Conservation (phyloP, 73 alveolate species). For the Tetrahymena malaccensis region DNA sequence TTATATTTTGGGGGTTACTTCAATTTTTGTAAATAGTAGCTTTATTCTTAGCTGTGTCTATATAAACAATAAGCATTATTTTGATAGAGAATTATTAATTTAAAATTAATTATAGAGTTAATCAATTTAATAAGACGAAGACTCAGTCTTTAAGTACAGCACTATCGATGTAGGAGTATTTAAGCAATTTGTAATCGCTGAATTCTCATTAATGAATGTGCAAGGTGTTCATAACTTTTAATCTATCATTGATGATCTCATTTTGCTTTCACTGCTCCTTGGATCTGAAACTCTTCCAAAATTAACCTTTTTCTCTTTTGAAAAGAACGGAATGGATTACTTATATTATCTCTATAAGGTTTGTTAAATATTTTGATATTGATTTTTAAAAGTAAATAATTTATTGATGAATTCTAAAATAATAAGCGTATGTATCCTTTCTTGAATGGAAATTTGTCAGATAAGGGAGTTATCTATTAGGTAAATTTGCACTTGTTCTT, state of each 20-base stretch:
- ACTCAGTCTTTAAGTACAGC: background rate
- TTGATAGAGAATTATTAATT: background rate
- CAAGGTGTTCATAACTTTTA: background rate
- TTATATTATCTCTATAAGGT: background rate
- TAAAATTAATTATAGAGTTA: background rate
- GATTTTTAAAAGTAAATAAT: no score
- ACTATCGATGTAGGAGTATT: background rate
- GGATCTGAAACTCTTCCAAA: background rate
- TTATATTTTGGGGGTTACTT: background rate
- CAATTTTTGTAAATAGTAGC: background rate
- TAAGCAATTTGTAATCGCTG: background rate
- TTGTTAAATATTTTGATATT: background rate
- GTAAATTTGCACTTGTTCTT: background rate
- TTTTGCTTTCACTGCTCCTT: background rate
- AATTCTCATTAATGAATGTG: background rate
- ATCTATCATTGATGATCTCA: background rate
- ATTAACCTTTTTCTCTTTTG: background rate
- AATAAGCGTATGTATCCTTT: background rate
- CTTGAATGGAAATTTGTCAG: background rate
- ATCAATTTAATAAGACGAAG: background rate
- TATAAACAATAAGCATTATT: background rate
- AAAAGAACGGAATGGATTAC: background rate
- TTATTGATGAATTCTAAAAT: background rate
- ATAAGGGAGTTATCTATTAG: background rate
- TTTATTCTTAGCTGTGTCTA: background rate